A percentile compares a stretch with the other conserved stretches of the same genome.
Conservation (phyloP, 768 basidiomycete genomes). For the Pisolithus marmoratus region DNA sequence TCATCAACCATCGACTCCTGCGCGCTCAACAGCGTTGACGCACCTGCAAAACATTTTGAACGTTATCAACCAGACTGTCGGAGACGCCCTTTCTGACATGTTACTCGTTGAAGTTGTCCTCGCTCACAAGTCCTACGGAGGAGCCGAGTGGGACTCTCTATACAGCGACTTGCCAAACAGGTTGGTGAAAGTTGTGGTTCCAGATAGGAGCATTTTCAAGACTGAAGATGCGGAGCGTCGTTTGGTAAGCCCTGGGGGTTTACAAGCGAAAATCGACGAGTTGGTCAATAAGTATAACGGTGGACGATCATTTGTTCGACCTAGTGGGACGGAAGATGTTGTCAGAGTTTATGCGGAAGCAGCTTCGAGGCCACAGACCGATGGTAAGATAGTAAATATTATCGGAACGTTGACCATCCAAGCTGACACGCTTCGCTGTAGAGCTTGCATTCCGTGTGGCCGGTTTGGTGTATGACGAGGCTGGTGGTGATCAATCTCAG, state of each 20-base stretch:
- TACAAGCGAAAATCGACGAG: slow-evolving; percentile 81
- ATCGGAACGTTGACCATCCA: neutral
- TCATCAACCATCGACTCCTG: slow-evolving; percentile 73
- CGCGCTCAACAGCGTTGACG: slow-evolving; percentile 73
- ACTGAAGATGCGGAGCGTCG: slow-evolving; percentile 93
- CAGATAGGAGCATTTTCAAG: slow-evolving; percentile 75
- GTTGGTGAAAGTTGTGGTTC: slow-evolving; percentile 87
- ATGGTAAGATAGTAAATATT: slow-evolving; percentile 46
- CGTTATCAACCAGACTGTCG: slow-evolving; percentile 96
- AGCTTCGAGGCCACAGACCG: slow-evolving; percentile 60
- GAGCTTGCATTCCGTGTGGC: slow-evolving; percentile 85
- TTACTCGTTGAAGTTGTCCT: slow-evolving; percentile 92
- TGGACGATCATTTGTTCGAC: slow-evolving; percentile 90
- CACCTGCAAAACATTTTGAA: slow-evolving; percentile 73
- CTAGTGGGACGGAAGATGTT: slow-evolving; percentile 97
- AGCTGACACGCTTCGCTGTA: slow-evolving; percentile 24
- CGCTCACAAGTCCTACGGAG: slow-evolving; percentile 80
- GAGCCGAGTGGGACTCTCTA: slow-evolving; percentile 84
- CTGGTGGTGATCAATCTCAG: slow-evolving; percentile 68
- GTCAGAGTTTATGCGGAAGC: slow-evolving; percentile 98
- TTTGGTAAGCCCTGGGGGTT: slow-evolving; percentile 69
- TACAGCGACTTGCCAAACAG: slow-evolving; percentile 94
- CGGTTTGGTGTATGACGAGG: slow-evolving; percentile 78
- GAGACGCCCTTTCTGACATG: slow-evolving; percentile 94
- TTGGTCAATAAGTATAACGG: slow-evolving; percentile 71